phyloP scores from a whole-genome alignment of 768 basidiomycete species.

The Crucibulum laeve region DNA sequence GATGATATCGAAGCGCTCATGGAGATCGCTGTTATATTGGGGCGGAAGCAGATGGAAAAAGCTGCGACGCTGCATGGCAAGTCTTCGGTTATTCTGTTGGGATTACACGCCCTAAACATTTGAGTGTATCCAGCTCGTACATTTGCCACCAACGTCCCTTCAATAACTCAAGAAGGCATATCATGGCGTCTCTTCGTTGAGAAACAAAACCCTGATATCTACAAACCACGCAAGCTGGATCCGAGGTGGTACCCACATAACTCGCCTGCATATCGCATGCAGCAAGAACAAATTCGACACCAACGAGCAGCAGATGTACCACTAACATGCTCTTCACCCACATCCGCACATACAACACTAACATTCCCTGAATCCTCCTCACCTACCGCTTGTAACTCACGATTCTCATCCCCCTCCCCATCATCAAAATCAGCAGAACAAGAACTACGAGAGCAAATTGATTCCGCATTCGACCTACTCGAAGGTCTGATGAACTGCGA shows the following conservation, averaged over 20 bases:
- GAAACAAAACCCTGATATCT: constrained; percentile 69
- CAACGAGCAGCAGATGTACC: constrained; percentile 14
- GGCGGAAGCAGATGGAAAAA: constrained; percentile 77
- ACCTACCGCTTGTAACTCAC: constrained; percentile 9
- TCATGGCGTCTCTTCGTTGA: constrained; percentile 74
- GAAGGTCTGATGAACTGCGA: constrained; percentile 73
- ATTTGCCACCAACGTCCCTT: constrained; percentile 87
- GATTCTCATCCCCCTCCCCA: constrained; percentile 4
- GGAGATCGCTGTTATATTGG: constrained; percentile 89
- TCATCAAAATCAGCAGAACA: constrained; percentile 19
- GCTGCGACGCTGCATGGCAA: constrained; percentile 86
- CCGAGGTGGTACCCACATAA: constrained; percentile 54
- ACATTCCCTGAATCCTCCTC: constrained; percentile 9
- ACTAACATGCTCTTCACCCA: constrained; percentile 30
- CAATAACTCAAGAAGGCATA: constrained; percentile 60
- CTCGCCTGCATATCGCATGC: constrained; percentile 17
- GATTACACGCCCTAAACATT: neutral
- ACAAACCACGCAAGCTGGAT: constrained; percentile 46
- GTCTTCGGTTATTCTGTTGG: constrained; percentile 19
- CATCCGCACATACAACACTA: constrained; percentile 14
- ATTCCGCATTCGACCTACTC: constrained; percentile 70
- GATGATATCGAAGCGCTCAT: constrained; percentile 95
- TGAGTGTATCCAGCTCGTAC: constrained; percentile 61
- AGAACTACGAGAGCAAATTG: constrained; percentile 52
- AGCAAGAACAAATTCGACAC: constrained; percentile 1